phyloP scores from a whole-genome alignment of 495 filamentous ascomycete species.

The Aspergillus taichungensis region DNA sequence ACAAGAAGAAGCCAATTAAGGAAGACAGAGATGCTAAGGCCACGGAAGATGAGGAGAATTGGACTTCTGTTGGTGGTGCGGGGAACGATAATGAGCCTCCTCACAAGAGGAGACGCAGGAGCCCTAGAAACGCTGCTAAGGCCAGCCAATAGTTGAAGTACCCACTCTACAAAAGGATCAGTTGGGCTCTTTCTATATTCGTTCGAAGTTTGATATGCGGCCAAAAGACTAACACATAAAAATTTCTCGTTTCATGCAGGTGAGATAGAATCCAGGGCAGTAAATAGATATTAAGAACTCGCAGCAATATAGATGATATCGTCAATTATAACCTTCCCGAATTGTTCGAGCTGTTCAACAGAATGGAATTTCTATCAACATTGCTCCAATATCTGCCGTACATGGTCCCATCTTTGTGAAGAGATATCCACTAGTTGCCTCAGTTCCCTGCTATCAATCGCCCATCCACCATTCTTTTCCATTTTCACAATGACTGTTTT shows the following conservation, averaged over 20 bases:
- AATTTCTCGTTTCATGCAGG: neutral
- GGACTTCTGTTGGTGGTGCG: slow-evolving; percentile 13
- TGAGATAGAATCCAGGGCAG: neutral
- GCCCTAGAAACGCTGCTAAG: slow-evolving; percentile 15
- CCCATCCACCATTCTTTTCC: slow-evolving; percentile 74
- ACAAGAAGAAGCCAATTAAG: slow-evolving; percentile 13
- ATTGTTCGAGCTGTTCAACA: slow-evolving; percentile 3
- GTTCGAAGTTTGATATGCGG: too few species aligned
- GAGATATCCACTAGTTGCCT: slow-evolving; percentile 44
- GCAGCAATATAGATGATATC: slow-evolving; percentile 21
- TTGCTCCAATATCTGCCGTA: slow-evolving; percentile 37
- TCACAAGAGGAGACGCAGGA: slow-evolving; percentile 26
- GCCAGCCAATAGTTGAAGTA: neutral
- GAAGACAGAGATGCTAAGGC: neutral
- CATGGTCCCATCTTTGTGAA: slow-evolving; percentile 45
- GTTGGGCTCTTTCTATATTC: neutral
- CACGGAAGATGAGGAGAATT: slow-evolving; percentile 12
- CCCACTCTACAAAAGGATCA: too few species aligned
- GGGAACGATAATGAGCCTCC: slow-evolving; percentile 27
- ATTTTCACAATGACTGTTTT: slow-evolving; percentile 55
- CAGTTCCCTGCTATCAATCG: slow-evolving; percentile 47
- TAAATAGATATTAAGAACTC: neutral
- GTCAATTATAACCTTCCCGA: slow-evolving; percentile 16
- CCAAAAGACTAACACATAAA: too few species aligned
- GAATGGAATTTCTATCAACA: slow-evolving; percentile 15